Evolutionary conservation across 768 basidiomycete genomes (phyloP), one percentile per base, ranked within the genome.

Genomic region (Mycena galericulata): DNA sequence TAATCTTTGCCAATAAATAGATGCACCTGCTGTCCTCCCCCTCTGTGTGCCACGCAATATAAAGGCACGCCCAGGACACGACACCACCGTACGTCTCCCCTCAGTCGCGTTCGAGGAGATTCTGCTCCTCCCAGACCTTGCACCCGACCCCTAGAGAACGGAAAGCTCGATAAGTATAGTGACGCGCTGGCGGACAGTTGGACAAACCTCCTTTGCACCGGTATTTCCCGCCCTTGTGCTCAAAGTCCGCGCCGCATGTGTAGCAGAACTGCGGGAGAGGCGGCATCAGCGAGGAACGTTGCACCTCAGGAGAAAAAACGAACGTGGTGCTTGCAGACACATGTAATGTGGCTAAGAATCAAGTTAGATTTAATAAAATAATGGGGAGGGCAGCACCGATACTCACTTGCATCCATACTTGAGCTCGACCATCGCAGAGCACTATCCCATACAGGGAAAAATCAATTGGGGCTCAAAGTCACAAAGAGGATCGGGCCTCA

Each of bases 331-430:
- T 68, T 71, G 68, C 74, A 75, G 15, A 70, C 55, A 45, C 65
- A 75, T 14, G 70, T 71, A 22, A 73, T 73, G 43, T 73, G 74
- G 50, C 70, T 71, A 20, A 4, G 26, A 47, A 45, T 22, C 15
- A 51, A 0, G 9, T 40, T 66, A 7, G 55, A 29, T 54, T 30
- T 46, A 36, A 6, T 18, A n/a, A 14, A 22, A 5, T 8, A 17
- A 17, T 7, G 7, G 40, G n/a, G 36, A 20, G 27, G 2, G 18
- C 15, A 20, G 34, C 6, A 10, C 7, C 15, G 26, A 49, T 10
- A 45, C 70, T 65, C 32, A 73, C 73, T 74, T 74, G 73, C 73
- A 74, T 4, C 73, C 73, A 36, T 57, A 72, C 71, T 82, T 61
- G 73, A 74, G 51, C 50, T 74, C 73, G 14, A 74, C 73, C 73